Evolutionary conservation across 169 alveolate species (phyloP), one percentile per base, ranked within the genome.

Genomic region (Eimeria tenella): DNA sequence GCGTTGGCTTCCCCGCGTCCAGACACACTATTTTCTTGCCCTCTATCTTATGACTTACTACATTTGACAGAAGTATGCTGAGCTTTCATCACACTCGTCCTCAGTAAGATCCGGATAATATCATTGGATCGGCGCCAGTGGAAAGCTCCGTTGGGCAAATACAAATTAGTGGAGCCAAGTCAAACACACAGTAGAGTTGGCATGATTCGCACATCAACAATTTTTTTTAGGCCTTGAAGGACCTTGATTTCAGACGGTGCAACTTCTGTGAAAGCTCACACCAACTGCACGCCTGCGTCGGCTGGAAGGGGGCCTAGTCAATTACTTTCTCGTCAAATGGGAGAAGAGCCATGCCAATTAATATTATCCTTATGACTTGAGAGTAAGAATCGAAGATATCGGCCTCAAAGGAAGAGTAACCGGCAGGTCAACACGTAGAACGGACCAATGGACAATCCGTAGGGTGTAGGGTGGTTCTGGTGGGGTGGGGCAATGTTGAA

Each of bases 301-400:
- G 31, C 68, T 42, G 86, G 50, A 58, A 19, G 50, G 15, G 86
- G 65, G 68, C 68, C 49, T 49, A 49, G 68, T 42, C 86, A 77
- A 52, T 53, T 62, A n/a, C 68, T 71, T 55, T 7, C 19, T 42
- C 25, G 19, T 13, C 82, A 71, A 25, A 31, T 13, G 19, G 23
- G 23, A 25, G 11, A 9, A 5, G 49, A 71, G 4, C 42, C 42
- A n/a, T 71, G 82, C 58, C 56, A 71, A 55, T 10, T 71, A 31
- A 71, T 71, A 8, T 21, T 4, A 31, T 71, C 4, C n/a, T 53
- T 10, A 31, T 0, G 58, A 42, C 25, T 71, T 71, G 23, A 10
- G 82, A 71, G 58, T 25, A 1, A 25, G 82, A 5, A 42, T 71
- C 82, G 55, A 71, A 6, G 49, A 71, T 21, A 11, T 71, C 13